These are phyloP conservation scores for Tetradesmus lagerheimii DNA, from an alignment of 139 green algal genomes.

Conservation along the genomic window DNA sequence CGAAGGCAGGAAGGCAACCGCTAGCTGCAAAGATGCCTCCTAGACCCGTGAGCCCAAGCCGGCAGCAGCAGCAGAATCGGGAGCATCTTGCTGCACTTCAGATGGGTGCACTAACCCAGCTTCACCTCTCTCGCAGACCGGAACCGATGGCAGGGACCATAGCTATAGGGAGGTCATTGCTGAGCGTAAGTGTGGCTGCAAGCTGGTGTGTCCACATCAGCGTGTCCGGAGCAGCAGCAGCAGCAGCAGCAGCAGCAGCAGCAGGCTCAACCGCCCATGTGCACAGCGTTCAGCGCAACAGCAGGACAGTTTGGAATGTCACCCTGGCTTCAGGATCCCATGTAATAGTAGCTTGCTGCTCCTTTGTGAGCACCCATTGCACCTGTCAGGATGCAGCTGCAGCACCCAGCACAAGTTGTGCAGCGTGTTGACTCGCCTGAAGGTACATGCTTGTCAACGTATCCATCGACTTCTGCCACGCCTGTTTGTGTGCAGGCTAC, in stretches of 20 bases:
- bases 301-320: too few species aligned
- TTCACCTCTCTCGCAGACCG: not conserved
- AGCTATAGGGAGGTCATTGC: slow-evolving; percentile 45
- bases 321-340: too few species aligned
- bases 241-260: slow-evolving; percentile 3
- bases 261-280: not conserved
- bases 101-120: not conserved
- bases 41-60: slow-evolving; percentile 21
- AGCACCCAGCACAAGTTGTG: not conserved
- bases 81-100: not conserved
- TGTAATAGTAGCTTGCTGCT: too few species aligned
- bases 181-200: slow-evolving; percentile 38
- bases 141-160: slow-evolving; percentile 47
- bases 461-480: too few species aligned
- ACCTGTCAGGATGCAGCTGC: not conserved
- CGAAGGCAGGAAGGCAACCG: not conserved
- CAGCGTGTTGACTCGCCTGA: not conserved
- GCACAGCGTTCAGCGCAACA: too few species aligned
- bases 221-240: not conserved
- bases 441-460: not conserved
- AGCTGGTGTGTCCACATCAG: not conserved
- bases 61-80: not conserved
- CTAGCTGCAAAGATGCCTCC: slow-evolving; percentile 34
- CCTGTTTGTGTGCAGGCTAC: slow-evolving; percentile 34
- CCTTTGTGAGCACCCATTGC: not conserved